Percentiles rank a stretch among this genome's conserved stretches.
Conservation (phyloP, 768 basidiomycete genomes). For the Psilocybe cubensis region DNA sequence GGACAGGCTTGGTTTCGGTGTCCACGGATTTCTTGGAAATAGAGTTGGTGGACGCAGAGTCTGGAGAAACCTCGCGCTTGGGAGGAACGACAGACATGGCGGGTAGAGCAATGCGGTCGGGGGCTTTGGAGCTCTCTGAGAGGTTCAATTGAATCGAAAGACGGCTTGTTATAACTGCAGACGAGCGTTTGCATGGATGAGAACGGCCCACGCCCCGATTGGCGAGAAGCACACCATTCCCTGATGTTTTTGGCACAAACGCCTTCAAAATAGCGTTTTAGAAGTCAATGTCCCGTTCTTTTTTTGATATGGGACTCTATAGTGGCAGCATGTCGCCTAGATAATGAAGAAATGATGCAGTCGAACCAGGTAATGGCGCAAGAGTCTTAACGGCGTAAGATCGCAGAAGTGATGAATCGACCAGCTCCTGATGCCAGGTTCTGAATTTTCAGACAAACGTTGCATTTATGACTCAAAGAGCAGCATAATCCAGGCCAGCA, state of each 20-base stretch:
- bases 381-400: constrained; percentile 2
- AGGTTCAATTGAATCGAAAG: neutral
- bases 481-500: neutral
- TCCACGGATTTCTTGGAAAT: constrained; percentile 9
- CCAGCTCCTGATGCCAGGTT: neutral
- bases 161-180: neutral
- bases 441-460: neutral
- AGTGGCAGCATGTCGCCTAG: neutral
- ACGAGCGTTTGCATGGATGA: neutral
- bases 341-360: constrained; percentile 9
- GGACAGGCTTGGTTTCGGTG: constrained; percentile 19
- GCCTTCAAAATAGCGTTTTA: neutral
- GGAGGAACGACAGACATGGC: constrained; percentile 8
- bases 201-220: neutral
- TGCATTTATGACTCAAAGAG: neutral
- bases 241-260: neutral
- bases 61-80: neutral
- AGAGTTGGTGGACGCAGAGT: constrained; percentile 2
- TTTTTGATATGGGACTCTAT: neutral
- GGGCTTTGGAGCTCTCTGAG: neutral
- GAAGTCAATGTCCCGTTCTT: neutral
- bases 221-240: constrained; percentile 6
- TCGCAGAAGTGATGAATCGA: neutral
- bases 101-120: neutral
- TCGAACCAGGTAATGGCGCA: constrained; percentile 9